phyloP scores from a whole-genome alignment of 106 monocot genomes.

The Dendrobium chrysotoxum region DNA sequence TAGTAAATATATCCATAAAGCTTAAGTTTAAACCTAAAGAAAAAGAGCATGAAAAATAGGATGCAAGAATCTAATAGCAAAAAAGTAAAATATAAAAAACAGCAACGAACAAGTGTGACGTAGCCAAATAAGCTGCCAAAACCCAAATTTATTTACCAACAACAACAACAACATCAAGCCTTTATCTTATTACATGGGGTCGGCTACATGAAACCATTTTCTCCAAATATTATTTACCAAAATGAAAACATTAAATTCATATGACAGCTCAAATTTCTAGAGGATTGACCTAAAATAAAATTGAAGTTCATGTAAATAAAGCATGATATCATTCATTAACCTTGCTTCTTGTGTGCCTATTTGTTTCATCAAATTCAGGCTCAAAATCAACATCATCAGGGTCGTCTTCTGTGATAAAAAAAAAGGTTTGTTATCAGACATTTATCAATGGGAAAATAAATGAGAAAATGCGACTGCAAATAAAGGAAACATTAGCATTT shows the following conservation, averaged over 20 bases:
- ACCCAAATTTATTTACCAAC: background rate
- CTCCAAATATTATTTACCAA: background rate
- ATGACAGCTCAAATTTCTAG: background rate
- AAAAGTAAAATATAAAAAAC: background rate
- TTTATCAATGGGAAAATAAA: background rate
- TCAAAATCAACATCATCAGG: slow-evolving; percentile 99
- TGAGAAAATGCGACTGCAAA: background rate
- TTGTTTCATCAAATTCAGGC: slow-evolving; percentile 59
- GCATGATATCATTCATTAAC: slow-evolving; percentile 13
- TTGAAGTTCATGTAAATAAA: background rate
- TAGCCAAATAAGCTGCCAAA: background rate
- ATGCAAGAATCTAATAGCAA: background rate
- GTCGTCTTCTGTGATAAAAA: slow-evolving; percentile 72
- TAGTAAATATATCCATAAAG: background rate
- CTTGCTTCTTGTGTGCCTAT: slow-evolving; percentile 43
- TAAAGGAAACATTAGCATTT: background rate
- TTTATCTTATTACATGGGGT: too few relatives aligned
- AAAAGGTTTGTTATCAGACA: background rate
- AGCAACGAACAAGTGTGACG: background rate
- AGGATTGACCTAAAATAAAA: slow-evolving; percentile 1
- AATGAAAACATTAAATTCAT: background rate
- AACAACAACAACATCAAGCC: too few relatives aligned
- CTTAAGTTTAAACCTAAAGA: background rate
- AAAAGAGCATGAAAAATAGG: background rate
- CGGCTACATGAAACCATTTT: too few relatives aligned